Evolutionary conservation across 2,329 filamentous ascomycete species (phyloP), one percentile per base, ranked within the genome.

Genomic region (Chaetomium olivaceum): DNA sequence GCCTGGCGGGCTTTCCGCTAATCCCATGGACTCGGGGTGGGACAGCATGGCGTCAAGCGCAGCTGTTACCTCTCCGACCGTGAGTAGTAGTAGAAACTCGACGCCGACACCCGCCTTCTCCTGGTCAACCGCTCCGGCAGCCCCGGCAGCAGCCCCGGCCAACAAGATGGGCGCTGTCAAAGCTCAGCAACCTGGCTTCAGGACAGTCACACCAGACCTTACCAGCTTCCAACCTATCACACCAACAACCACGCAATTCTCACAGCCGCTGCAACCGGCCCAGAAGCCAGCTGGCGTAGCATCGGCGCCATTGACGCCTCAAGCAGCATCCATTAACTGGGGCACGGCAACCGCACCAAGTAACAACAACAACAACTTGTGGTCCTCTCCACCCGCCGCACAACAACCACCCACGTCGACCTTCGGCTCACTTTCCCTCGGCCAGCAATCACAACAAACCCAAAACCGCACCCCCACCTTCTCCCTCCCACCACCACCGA

Each of bases 161-260:
- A 56, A 54, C 21, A 77, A 78, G 48, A 71, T 78, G 33, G 73
- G 73, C 12, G 73, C 74, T 5, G 72, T 78, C 56, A 80, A 79
- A 64, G 62, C 74, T 58, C 77, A 81, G 62, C 76, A 79, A 55
- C 72, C 79, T 51, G 70, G 79, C 21, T 87, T 83, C 74, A 78
- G 86, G 56, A 87, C 85, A 0, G 83, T 88, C 31, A 87, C 85
- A 0, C 86, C 86, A 0, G 86, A 89, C 67, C 78, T 89, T 0
- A 79, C 77, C 21, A 78, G 80, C 19, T 86, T 89, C 69, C 80
- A 83, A 57, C 73, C 84, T 21, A 79, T 89, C 67, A 81, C 82
- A 1, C 87, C 87, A 0, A 82, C 84, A 3, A 79, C 83, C 16
- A 89, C 87, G 1, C 87, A 90, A 74, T 89, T 83, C 73, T 88